Conservation (phyloP, 768 basidiomycete genomes). For the Mycena vulgaris region DNA sequence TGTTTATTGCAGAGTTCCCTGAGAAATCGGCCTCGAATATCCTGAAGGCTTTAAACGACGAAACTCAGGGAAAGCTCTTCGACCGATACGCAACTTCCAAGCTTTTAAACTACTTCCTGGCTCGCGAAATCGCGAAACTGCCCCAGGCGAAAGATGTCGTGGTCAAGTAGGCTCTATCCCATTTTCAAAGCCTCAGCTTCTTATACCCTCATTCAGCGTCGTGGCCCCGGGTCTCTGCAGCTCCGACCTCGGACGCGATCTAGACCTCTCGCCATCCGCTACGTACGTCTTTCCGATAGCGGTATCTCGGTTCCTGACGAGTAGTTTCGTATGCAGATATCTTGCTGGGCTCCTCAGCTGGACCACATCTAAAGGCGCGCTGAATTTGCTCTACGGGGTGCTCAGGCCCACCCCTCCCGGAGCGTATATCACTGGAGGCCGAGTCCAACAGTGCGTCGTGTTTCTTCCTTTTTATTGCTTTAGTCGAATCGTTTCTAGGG, state of each 20-base stretch:
- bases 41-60: conserved; percentile 25
- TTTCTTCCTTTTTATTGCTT: not conserved
- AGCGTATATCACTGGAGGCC: conserved; percentile 16
- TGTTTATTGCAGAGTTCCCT: conserved; percentile 8
- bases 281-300: not conserved
- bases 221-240: conserved; percentile 23
- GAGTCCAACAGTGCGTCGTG: conserved; percentile 8
- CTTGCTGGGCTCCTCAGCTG: not conserved
- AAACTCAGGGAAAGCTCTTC: not conserved
- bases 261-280: not conserved
- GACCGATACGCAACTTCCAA: conserved; percentile 34
- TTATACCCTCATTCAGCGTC: conserved; percentile 11
- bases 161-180: conserved; percentile 23
- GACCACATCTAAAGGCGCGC: conserved; percentile 11
- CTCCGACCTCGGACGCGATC: conserved; percentile 13
- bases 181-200: not conserved
- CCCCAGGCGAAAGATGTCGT: conserved; percentile 27
- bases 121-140: conserved; percentile 17
- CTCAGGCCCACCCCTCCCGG: conserved; percentile 21
- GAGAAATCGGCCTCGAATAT: conserved; percentile 8
- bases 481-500: not conserved
- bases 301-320: too few species aligned
- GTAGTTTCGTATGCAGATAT: not conserved
- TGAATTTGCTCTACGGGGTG: conserved; percentile 12
- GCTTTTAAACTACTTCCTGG: conserved; percentile 14